Evolutionary conservation across 306 rosid genomes (phyloP), one percentile per base, ranked within the genome.

Genomic region (Quercus engelmannii): DNA sequence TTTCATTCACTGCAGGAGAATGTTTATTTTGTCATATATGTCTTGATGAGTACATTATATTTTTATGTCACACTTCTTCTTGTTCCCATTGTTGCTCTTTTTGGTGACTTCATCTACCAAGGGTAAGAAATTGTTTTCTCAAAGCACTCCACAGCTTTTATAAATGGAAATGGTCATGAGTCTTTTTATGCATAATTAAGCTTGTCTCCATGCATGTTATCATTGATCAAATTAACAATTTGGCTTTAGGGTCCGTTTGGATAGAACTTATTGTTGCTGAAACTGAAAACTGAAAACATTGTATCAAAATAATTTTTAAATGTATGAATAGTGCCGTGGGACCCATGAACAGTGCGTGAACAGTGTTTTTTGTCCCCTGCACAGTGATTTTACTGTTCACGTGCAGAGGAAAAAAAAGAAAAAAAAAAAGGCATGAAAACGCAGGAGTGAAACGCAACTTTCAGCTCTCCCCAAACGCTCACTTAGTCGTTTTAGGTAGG

Each of bases 21-120:
- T 89, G 58, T 93, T 62, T 93, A 90, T 84, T 91, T 84, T 79
- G 95, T 89, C 87, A 90, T 92, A 70, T 95, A 78, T 82, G 96
- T 91, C 78, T 62, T 95, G 90, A 92, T 95, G 99, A 90, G 96
- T 78, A 91, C 99, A 61, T 31, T 83, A 73, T 91, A 93, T 79
- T 95, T 95, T 90, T 95, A 95, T 82, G 3, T 93, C 78, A 79
- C 92, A 23, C 80, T 93, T 78, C 65, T 91, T n/a, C 95, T 95
- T 25, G 91, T 93, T 75, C 99, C 99, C 12, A 65, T 91, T 71
- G 91, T 86, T 77, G 99, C 97, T 11, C 97, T 95, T 79, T 86
- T 95, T 68, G 87, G 92, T 3, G 99, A 95, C 82, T 95, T 95
- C 61, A 76, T 92, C 76, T 95, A 87, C 87, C 97, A 86, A 82